phyloP scores from a whole-genome alignment of 805 yeast species.

The Jamesozyma lodderae region DNA sequence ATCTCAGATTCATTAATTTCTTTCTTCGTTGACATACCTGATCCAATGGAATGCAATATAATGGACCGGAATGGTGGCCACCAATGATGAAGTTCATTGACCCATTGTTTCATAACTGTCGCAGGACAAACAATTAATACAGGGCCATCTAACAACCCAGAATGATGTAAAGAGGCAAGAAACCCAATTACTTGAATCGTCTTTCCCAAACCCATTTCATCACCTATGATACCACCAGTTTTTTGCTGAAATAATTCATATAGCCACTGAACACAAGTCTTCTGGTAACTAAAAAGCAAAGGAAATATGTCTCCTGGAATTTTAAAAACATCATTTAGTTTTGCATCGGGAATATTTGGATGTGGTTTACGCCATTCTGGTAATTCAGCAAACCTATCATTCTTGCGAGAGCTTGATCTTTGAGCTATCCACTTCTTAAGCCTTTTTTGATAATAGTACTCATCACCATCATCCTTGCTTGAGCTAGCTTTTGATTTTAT shows the following conservation, averaged over 20 bases:
- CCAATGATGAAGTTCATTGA: conserved; percentile 92
- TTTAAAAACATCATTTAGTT: conserved; percentile 55
- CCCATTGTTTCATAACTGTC: conserved; percentile 94
- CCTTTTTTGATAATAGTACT: conserved; percentile 49
- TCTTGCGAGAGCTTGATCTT: conserved; percentile 37
- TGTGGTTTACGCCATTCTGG: conserved; percentile 71
- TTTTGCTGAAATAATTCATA: conserved; percentile 86
- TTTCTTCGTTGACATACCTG: conserved; percentile 53
- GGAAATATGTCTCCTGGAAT: conserved; percentile 90
- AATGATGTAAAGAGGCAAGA: conserved; percentile 82
- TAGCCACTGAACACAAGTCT: conserved; percentile 95
- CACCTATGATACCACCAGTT: conserved; percentile 93
- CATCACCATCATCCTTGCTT: conserved; percentile 72
- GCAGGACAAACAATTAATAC: conserved; percentile 91
- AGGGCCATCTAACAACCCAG: conserved; percentile 66
- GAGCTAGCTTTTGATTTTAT: conserved; percentile 22
- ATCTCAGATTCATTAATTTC: conserved; percentile 38
- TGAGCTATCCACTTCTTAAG: conserved; percentile 49
- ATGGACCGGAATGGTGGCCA: conserved; percentile 92
- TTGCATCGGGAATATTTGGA: conserved; percentile 68
- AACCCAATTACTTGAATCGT: conserved; percentile 90
- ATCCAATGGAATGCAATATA: conserved; percentile 84
- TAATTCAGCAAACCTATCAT: conserved; percentile 12
- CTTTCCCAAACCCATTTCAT: conserved; percentile 97
- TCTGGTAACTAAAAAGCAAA: conserved; percentile 82